Percentiles rank a stretch among this genome's conserved stretches.
These are phyloP conservation scores for Dioscorea cayenensis DNA, from an alignment of 116 monocot species.

Conservation along the genomic window DNA sequence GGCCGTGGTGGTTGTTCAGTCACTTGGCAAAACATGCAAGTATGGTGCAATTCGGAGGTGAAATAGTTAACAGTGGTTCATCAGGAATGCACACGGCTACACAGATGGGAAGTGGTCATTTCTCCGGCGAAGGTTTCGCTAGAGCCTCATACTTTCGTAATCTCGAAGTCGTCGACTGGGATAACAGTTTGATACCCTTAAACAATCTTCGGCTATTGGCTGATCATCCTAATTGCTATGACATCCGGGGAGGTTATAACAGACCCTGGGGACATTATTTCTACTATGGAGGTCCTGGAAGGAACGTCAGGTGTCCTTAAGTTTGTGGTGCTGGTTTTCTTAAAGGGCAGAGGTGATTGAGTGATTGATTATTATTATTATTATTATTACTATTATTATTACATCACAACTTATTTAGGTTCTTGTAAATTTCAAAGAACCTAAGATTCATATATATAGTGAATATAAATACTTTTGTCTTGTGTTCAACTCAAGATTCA, in stretches of 20 bases:
- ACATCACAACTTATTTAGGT: too few species aligned
- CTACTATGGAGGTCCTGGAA: slow-evolving; percentile 82
- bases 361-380: too few species aligned
- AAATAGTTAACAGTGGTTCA: slow-evolving; percentile 55
- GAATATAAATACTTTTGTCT: too few species aligned
- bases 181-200: slow-evolving; percentile 57
- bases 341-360: too few species aligned
- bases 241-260: slow-evolving; percentile 46
- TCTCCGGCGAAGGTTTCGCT: slow-evolving; percentile 43
- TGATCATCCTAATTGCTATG: slow-evolving; percentile 64
- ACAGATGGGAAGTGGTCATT: slow-evolving; percentile 83
- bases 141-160: slow-evolving; percentile 69
- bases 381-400: too few species aligned
- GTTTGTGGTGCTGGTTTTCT: too few species aligned
- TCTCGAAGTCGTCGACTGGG: slow-evolving; percentile 73
- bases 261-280: slow-evolving; percentile 70
- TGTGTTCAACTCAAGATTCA: too few species aligned
- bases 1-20: slow-evolving; percentile 73
- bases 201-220: slow-evolving; percentile 41
- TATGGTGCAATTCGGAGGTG: slow-evolving; percentile 91
- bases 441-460: too few species aligned
- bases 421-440: too few species aligned
- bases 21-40: slow-evolving; percentile 49
- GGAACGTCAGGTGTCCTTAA: slow-evolving; percentile 51
- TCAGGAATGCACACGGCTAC: slow-evolving; percentile 62